phyloP scores from a whole-genome alignment of 2,329 filamentous ascomycete species.

The Hypoxylon sp. region DNA sequence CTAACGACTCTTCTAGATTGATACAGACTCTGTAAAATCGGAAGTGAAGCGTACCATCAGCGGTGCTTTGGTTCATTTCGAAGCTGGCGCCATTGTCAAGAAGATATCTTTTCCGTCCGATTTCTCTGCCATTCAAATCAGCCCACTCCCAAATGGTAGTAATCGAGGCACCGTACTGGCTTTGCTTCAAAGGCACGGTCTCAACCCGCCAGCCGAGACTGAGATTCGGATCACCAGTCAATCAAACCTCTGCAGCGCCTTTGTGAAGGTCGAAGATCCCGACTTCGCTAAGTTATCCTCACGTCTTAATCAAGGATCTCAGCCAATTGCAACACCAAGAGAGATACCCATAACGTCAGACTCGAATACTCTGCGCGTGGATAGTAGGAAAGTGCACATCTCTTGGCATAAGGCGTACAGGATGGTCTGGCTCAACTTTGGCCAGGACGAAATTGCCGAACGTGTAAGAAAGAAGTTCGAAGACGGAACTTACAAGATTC shows the following conservation, averaged over 20 bases:
- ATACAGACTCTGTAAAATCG: not conserved
- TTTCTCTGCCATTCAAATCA: constrained; percentile 54
- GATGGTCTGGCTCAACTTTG: constrained; percentile 51
- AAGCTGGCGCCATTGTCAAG: constrained; percentile 49
- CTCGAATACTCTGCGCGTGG: constrained; percentile 50
- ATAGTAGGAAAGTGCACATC: constrained; percentile 53
- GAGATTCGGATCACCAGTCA: constrained; percentile 34
- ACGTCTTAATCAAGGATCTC: not conserved
- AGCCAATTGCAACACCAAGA: constrained; percentile 29
- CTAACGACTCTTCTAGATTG: constrained; percentile 1
- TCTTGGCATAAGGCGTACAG: constrained; percentile 54
- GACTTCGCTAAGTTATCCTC: constrained; percentile 44
- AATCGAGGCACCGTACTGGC: constrained; percentile 37
- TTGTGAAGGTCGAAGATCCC: constrained; percentile 47
- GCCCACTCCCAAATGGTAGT: constrained; percentile 45
- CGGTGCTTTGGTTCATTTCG: constrained; percentile 52
- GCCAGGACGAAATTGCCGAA: constrained; percentile 32
- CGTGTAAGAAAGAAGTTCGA: constrained; percentile 43
- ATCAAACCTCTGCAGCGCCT: constrained; percentile 35
- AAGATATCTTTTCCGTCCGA: constrained; percentile 53
- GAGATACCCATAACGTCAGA: constrained; percentile 40
- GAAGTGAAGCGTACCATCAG: constrained; percentile 20
- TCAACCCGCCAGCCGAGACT: constrained; percentile 20
- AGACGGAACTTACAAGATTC: constrained; percentile 44
- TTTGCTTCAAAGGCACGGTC: constrained; percentile 39